Conservation (phyloP, 345 rosid genomes). For the Populus ilicifolia region DNA sequence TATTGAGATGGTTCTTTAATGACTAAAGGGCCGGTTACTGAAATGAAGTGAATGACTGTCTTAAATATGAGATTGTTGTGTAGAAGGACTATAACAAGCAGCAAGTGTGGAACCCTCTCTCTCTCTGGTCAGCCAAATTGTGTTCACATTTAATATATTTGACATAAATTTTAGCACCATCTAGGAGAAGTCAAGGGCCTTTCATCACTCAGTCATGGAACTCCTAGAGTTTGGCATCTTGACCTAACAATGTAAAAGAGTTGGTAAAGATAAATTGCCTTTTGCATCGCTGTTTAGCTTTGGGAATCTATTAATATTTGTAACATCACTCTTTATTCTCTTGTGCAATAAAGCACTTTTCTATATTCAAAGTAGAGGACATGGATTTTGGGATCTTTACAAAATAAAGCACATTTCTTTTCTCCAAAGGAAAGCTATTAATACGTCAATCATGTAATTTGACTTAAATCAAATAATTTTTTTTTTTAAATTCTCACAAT, state of each 20-base stretch:
- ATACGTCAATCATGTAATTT: background rate
- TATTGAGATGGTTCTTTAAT: background rate
- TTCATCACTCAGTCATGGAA: background rate
- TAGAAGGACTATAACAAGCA: background rate
- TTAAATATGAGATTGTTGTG: background rate
- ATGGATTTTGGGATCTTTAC: background rate
- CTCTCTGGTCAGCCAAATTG: too few species aligned
- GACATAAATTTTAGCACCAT: too few species aligned
- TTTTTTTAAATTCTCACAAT: background rate
- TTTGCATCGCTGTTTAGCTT: background rate
- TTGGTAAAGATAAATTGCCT: background rate
- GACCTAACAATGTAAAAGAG: background rate
- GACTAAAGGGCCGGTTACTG: background rate
- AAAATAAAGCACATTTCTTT: background rate
- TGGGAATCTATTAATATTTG: background rate
- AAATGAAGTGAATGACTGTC: background rate
- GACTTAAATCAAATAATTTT: background rate
- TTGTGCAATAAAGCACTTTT: background rate
- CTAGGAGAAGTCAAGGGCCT: too few species aligned
- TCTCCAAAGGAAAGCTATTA: background rate
- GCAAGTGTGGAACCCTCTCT: too few species aligned
- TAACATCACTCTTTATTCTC: background rate
- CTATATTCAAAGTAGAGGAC: background rate
- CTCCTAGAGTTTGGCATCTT: background rate
- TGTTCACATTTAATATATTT: too few species aligned